Percentiles rank a stretch among this genome's conserved stretches.
Evolutionary conservation across 768 basidiomycete genomes (phyloP).

Genomic region (Leccinum pellstonianum): DNA sequence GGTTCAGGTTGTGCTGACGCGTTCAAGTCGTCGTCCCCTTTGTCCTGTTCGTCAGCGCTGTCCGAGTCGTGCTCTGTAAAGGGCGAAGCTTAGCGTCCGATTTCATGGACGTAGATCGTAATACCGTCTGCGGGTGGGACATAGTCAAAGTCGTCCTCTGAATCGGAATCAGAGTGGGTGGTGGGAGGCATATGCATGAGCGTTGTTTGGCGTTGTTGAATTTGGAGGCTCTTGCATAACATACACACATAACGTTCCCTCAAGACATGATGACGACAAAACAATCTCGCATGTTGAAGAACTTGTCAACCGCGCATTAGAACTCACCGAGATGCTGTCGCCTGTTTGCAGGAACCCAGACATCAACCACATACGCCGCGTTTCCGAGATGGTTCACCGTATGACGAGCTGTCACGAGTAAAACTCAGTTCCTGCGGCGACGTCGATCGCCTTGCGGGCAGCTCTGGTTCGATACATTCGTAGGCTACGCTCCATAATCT

Average conservation of each 20-base stretch:
- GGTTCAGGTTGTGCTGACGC: conserved; percentile 17
- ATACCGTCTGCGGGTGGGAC: conserved; percentile 50
- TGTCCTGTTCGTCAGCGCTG: conserved; percentile 37
- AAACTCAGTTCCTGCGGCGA: neutral
- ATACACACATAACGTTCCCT: neutral
- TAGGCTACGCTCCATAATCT: conserved; percentile 2
- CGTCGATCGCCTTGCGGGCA: no score
- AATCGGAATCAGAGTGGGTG: conserved; percentile 58
- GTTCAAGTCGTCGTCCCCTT: conserved; percentile 29
- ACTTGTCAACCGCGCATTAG: conserved; percentile 25
- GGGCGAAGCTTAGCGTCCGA: neutral
- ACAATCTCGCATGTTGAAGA: conserved; percentile 4
- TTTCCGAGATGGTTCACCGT: no score
- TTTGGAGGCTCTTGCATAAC: conserved; percentile 20
- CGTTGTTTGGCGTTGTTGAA: conserved; percentile 31
- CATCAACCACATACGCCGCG: no score
- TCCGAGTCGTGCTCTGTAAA: conserved; percentile 34
- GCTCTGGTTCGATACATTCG: conserved; percentile 13
- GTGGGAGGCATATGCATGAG: conserved; percentile 14
- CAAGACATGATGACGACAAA: neutral
- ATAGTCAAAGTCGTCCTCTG: conserved; percentile 65
- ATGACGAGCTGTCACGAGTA: no score
- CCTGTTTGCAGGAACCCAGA: conserved; percentile 44
- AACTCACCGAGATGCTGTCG: conserved; percentile 39
- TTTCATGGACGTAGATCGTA: neutral